Evolutionary conservation across 139 green algal genomes (phyloP).

Genomic region (Micractinium conductrix): DNA sequence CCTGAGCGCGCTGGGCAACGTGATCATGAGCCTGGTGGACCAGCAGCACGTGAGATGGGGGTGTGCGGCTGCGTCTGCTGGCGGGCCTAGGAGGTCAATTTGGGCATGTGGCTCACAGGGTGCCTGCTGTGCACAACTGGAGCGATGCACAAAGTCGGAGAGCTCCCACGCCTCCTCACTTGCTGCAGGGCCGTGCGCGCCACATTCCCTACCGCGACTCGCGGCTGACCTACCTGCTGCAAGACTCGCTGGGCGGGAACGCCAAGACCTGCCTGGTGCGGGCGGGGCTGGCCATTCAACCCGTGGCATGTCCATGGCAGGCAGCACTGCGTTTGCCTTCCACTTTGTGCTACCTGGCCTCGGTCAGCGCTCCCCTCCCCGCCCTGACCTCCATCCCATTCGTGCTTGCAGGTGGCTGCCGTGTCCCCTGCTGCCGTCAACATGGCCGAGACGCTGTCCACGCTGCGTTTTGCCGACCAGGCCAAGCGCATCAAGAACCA

Average conservation of each 20-base stretch:
- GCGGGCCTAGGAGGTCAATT: neutral
- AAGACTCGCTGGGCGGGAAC: conserved; percentile 95
- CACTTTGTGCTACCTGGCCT: neutral
- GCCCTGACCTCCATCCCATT: neutral
- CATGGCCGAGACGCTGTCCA: conserved; percentile 86
- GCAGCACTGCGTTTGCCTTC: neutral
- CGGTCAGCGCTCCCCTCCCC: too few species aligned
- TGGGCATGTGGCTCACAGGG: neutral
- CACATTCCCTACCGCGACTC: conserved; percentile 98
- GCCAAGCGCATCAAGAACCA: conserved; percentile 95
- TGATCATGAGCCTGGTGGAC: conserved; percentile 91
- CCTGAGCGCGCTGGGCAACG: conserved; percentile 78
- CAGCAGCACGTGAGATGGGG: conserved; percentile 52
- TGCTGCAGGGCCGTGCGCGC: conserved; percentile 25
- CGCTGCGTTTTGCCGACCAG: conserved; percentile 87
- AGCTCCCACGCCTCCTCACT: neutral
- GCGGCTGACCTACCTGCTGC: conserved; percentile 97
- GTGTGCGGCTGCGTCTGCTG: neutral
- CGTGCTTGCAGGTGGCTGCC: conserved; percentile 83
- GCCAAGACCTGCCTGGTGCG: conserved; percentile 78
- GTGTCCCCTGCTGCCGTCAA: conserved; percentile 72
- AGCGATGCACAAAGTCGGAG: neutral
- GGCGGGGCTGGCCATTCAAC: too few species aligned
- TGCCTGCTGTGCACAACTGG: neutral
- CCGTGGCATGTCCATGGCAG: neutral